These are phyloP conservation scores for Saturnispora sekii DNA, from an alignment of 805 yeast species.

Conservation along the genomic window DNA sequence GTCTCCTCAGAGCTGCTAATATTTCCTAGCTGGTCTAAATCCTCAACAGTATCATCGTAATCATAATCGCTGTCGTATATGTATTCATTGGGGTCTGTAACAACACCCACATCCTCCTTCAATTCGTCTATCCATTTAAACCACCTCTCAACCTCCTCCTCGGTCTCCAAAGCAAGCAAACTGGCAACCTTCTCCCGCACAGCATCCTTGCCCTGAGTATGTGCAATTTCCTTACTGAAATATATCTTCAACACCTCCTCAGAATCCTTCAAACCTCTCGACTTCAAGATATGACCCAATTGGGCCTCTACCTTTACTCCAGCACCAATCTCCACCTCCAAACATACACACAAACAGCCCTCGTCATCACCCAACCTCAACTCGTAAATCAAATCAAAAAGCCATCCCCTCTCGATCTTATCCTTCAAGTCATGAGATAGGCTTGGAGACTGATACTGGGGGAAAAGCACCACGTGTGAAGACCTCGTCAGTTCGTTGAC, in stretches of 20 bases:
- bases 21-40: not conserved
- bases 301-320: slow-evolving; percentile 6
- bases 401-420: not conserved
- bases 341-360: not conserved
- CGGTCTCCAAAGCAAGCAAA: slow-evolving; percentile 1
- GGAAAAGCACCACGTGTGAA: not conserved
- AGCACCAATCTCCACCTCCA: not conserved
- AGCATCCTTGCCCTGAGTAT: not conserved
- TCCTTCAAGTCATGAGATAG: not conserved
- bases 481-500: not conserved
- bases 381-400: slow-evolving; percentile 4
- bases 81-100: not conserved
- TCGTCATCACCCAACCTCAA: slow-evolving; percentile 1
- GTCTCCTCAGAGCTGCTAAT: too few species aligned
- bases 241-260: not conserved
- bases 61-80: slow-evolving; percentile 2
- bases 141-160: slow-evolving; percentile 1
- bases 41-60: not conserved
- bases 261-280: not conserved
- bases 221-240: not conserved
- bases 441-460: not conserved
- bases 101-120: not conserved
- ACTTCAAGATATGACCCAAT: slow-evolving; percentile 4
- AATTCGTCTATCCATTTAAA: slow-evolving; percentile 2
- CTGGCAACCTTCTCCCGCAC: slow-evolving; percentile 1